Base-by-base conservation (phyloP, 1,139 yeast species). In the Candida gigantensis region DNA sequence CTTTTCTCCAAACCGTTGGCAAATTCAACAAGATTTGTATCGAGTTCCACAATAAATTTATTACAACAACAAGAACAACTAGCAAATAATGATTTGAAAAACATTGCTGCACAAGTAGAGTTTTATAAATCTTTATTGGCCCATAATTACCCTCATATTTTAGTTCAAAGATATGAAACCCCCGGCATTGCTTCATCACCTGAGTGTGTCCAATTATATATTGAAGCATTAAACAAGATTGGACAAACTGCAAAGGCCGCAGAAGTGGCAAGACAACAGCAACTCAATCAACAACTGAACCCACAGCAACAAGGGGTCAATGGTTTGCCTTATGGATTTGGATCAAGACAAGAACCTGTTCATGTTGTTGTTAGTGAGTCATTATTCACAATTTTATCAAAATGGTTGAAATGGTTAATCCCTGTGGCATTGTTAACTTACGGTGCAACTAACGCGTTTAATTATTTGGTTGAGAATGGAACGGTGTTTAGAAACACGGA, bases 301-400 rank as follows among this genome's bases (percentile, higher is more conserved):
- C 39, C 59, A 8, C 50, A 58, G 6, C 58, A 58, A 12, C 13
- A 23, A 2, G 57, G 57, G 26, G 53, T 57, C 7, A n/a, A n/a
- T n/a, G 50, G 50, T 14, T 51, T 57, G 21, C 58, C 76, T 2
- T 60, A 60, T 21, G 72, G 74, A 6, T 61, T 61, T 60, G 79
- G 79, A 2, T 72, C 68, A 41, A 70, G 73, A 58, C 68, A 68
- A 30, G 89, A 83, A 42, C 98, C 98, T 1, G 77, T 92, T 25
- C 96, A 92, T 61, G 97, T 92, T 15, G 77, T 92, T 24, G 88
- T 92, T 14, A 81, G 92, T 14, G 97, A 90, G 55, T 79, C 95
- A 23, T 77, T 85, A 3, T 72, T 85, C 60, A 79, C 89, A 3
- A 74, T 88, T 30, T 62, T 88, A 34, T 79, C 95, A 39, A 84